These are phyloP conservation scores for Aschersonia sp. DNA, from an alignment of 2,329 filamentous ascomycete species.

Conservation along the genomic window DNA sequence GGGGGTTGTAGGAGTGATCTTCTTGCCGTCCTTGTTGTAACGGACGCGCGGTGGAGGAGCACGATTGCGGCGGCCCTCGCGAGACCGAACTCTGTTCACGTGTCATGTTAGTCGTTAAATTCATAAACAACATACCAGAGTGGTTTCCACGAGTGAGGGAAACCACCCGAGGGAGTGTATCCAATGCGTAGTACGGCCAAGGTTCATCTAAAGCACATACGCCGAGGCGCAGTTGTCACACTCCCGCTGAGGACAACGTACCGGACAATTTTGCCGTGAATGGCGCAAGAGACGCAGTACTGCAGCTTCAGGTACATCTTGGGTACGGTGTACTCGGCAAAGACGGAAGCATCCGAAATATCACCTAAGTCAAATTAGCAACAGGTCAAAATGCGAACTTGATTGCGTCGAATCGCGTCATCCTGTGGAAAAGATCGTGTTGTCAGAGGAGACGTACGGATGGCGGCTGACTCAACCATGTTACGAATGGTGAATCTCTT, in stretches of 20 bases:
- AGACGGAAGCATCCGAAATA: constrained; percentile 99
- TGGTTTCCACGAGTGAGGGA: constrained; percentile 1
- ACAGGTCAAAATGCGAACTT: background rate
- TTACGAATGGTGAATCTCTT: constrained; percentile 99
- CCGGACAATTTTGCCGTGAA: constrained; percentile 99
- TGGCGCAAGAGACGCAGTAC: constrained; percentile 99
- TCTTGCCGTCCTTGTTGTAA: constrained; percentile 99
- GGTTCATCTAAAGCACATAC: constrained; percentile 43
- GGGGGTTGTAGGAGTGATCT: constrained; percentile 66
- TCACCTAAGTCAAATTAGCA: constrained; percentile 51
- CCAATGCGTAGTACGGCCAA: constrained; percentile 32
- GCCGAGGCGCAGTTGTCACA: constrained; percentile 40
- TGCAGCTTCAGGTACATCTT: constrained; percentile 99
- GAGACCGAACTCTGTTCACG: constrained; percentile 73
- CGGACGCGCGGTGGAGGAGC: constrained; percentile 92
- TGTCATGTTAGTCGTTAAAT: constrained; percentile 24
- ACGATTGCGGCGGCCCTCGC: constrained; percentile 95
- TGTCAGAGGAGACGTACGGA: constrained; percentile 56
- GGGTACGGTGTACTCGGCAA: constrained; percentile 96
- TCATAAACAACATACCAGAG: constrained; percentile 12
- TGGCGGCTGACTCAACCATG: constrained; percentile 99
- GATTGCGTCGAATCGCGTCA: background rate
- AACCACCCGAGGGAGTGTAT: constrained; percentile 14
- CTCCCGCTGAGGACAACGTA: constrained; percentile 54
- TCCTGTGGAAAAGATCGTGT: background rate